Evolutionary conservation across 345 rosid species (phyloP), one percentile per base, ranked within the genome.

Genomic region (Acer yangbiense): DNA sequence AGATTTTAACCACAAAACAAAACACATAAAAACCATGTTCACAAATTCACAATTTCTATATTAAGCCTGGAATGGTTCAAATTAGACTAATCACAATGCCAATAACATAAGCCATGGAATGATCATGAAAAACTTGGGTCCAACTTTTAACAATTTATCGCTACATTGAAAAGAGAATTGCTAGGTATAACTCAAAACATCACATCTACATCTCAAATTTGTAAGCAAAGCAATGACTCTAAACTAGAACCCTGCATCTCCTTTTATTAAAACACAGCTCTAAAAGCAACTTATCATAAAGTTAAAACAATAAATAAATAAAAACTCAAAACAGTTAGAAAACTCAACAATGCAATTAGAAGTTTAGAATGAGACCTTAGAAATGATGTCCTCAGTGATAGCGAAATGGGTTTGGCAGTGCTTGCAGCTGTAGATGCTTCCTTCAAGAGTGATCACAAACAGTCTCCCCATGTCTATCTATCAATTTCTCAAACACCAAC

Each of bases 321-420:
- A 1, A 44, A 61, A 48, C 65, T 43, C 29, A 69, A 57, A 13
- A 23, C 14, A 16, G 11, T 18, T 18, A 62, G 10, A 62, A 11
- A 60, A 62, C 10, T 65, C 67, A 68, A 46, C 39, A 76, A 16
- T 20, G 72, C 17, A 20, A 14, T 1, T 3, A n/a, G 20, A 20
- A 7, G 20, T 6, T 1, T 3, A n/a, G 17, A 20, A 9, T 21
- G 14, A 16, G 83, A 93, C 98, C 94, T 87, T 88, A 9, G 98
- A 93, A 39, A 90, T 69, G 20, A 93, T 80, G 80, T 91, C 92
- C 44, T 79, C 79, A 32, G 71, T 23, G 23, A 89, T 54, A 16
- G 88, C 96, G 65, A 93, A 87, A 85, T 86, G 91, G n/a, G 93
- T 86, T 0, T 75, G 80, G 81, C 98, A 93, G 88, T 91, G 88